Conservation (phyloP, 768 basidiomycete genomes). For the Leccinum olivaceopallidum region DNA sequence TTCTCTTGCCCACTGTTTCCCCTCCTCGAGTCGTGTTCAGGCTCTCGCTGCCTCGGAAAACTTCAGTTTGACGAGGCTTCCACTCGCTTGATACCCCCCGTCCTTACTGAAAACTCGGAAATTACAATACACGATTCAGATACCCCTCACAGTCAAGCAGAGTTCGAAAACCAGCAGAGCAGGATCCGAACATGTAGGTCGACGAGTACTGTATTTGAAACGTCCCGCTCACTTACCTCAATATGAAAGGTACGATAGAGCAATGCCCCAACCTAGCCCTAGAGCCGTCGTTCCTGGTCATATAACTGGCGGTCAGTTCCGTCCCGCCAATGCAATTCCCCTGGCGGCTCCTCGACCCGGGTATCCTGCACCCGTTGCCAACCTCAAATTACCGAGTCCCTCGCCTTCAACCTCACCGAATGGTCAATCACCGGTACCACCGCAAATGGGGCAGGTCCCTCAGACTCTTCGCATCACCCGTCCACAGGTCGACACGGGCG, state of each 20-base stretch:
- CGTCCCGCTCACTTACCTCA: conserved; percentile 9
- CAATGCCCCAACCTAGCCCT: conserved; percentile 52
- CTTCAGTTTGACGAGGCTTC: conserved; percentile 26
- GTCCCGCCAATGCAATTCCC: conserved; percentile 36
- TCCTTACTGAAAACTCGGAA: conserved; percentile 2
- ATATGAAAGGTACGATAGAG: conserved; percentile 57
- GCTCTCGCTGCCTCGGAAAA: conserved; percentile 28
- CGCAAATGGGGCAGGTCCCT: conserved; percentile 35
- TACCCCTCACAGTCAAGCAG: conserved; percentile 35
- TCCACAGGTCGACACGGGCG: conserved; percentile 17
- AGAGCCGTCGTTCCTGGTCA: conserved; percentile 52
- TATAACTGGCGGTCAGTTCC: conserved; percentile 38
- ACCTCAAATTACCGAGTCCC: conserved; percentile 57
- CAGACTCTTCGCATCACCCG: conserved; percentile 24
- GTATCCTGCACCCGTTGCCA: conserved; percentile 69
- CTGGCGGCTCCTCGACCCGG: conserved; percentile 75
- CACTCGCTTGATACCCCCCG: conserved; percentile 29
- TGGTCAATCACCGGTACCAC: conserved; percentile 16
- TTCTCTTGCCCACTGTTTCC: conserved; percentile 2
- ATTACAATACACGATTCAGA: conserved; percentile 12
- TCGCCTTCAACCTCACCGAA: conserved; percentile 40
- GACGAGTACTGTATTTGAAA: conserved; percentile 2
- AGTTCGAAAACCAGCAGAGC: conserved; percentile 44
- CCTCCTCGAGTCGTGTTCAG: conserved; percentile 7
- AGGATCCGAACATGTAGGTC: conserved; percentile 65